phyloP scores from a whole-genome alignment of 2,329 filamentous ascomycete genomes.

The Taxawa tesnikishii region DNA sequence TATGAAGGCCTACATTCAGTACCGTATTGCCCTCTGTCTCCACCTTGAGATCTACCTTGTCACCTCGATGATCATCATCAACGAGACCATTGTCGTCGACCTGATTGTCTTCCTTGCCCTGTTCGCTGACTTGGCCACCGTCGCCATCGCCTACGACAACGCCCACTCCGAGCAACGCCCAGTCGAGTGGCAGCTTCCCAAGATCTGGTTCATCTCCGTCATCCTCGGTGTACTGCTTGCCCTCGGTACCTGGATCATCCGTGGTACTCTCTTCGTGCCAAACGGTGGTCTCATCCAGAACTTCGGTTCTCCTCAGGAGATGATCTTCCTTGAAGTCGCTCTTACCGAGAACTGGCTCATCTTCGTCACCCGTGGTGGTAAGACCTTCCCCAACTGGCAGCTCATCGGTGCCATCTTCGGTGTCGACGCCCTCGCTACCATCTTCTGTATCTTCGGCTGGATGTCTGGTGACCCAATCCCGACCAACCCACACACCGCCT shows the following conservation, averaged over 20 bases:
- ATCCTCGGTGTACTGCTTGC: slow-evolving; percentile 58
- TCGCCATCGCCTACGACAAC: slow-evolving; percentile 69
- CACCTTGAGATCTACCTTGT: slow-evolving; percentile 67
- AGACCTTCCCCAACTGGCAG: slow-evolving; percentile 65
- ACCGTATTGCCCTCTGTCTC: slow-evolving; percentile 63
- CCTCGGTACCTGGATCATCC: slow-evolving; percentile 59
- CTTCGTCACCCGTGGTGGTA: slow-evolving; percentile 46
- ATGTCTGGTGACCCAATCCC: slow-evolving; percentile 41
- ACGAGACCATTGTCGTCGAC: slow-evolving; percentile 60
- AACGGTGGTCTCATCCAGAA: slow-evolving; percentile 64
- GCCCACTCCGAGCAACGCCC: slow-evolving; percentile 63
- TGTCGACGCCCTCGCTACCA: slow-evolving; percentile 59
- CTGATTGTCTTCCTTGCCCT: slow-evolving; percentile 70
- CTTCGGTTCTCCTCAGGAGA: slow-evolving; percentile 62
- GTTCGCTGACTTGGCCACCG: slow-evolving; percentile 68
- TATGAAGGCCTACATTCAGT: slow-evolving; percentile 68
- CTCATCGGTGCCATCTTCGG: slow-evolving; percentile 57
- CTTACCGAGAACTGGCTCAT: slow-evolving; percentile 44
- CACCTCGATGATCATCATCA: slow-evolving; percentile 68
- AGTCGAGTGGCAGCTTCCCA: slow-evolving; percentile 69
- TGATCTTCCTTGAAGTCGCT: slow-evolving; percentile 42
- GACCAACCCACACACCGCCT: slow-evolving; percentile 26
- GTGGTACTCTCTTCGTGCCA: slow-evolving; percentile 55
- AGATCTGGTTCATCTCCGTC: slow-evolving; percentile 68
- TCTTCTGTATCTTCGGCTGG: slow-evolving; percentile 69